Conservation (phyloP, 345 rosid species). For the Hibiscus trionum region DNA sequence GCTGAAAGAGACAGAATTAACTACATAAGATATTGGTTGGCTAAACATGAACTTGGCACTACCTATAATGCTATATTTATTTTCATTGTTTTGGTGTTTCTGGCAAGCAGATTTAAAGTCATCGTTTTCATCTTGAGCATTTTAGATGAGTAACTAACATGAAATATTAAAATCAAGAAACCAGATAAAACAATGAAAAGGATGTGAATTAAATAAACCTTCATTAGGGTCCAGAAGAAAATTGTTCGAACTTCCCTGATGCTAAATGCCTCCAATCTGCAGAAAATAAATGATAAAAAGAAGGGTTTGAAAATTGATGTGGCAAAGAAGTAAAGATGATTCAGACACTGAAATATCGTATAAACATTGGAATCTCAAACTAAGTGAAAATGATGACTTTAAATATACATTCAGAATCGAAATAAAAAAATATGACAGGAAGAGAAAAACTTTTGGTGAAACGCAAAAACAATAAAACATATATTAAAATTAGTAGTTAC, state of each 20-base stretch:
- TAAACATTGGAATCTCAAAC: not conserved
- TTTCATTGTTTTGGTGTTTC: conserved; percentile 7
- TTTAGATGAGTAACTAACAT: too few relatives aligned
- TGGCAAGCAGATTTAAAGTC: not conserved
- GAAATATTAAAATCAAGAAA: too few relatives aligned
- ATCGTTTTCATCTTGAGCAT: conserved; percentile 3
- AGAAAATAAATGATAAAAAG: conserved; percentile 9
- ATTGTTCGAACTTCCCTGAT: conserved; percentile 10
- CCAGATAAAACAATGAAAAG: too few relatives aligned
- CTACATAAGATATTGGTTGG: conserved; percentile 42
- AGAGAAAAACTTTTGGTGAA: too few relatives aligned
- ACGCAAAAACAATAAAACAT: too few relatives aligned
- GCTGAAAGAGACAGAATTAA: conserved; percentile 36
- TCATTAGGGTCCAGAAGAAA: conserved; percentile 12
- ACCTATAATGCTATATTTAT: conserved; percentile 8
- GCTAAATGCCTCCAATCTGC: conserved; percentile 18
- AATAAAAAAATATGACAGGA: too few relatives aligned
- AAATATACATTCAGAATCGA: not conserved
- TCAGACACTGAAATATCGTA: not conserved
- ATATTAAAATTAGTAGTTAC: too few relatives aligned
- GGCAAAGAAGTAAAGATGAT: not conserved
- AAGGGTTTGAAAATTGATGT: not conserved
- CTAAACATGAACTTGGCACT: conserved; percentile 29
- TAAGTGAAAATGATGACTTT: conserved; percentile 14
- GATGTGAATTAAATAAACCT: conserved; percentile 10